Evolutionary conservation across 495 filamentous ascomycete genomes (phyloP).

Genomic region (Clavariopsis aquatica): DNA sequence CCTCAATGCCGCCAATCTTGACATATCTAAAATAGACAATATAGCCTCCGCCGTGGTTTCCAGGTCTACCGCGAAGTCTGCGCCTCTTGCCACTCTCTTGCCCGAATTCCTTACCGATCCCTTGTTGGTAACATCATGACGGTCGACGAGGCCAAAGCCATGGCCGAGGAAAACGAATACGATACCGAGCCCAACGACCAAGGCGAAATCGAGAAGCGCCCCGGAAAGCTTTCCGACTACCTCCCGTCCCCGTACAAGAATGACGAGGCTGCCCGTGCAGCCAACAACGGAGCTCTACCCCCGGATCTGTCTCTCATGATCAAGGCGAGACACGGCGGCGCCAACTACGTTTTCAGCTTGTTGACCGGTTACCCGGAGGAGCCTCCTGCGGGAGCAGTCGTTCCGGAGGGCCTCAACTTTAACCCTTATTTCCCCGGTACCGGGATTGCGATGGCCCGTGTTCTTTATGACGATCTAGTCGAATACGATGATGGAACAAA

Average conservation of each 20-base stretch:
- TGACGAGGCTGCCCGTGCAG: slow-evolving; percentile 95
- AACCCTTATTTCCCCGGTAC: slow-evolving; percentile 99
- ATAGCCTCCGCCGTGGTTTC: slow-evolving; percentile 96
- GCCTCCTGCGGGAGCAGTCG: slow-evolving; percentile 78
- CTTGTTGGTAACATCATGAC: slow-evolving; percentile 92
- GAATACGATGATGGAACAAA: slow-evolving; percentile 98
- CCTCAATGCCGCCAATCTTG: slow-evolving; percentile 9
- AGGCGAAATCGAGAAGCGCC: slow-evolving; percentile 96
- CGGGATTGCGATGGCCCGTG: slow-evolving; percentile 98
- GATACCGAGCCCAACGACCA: slow-evolving; percentile 97
- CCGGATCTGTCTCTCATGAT: slow-evolving; percentile 97
- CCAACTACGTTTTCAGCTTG: slow-evolving; percentile 96
- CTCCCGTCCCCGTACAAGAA: slow-evolving; percentile 95
- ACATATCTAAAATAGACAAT: slow-evolving; percentile 39
- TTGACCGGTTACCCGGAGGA: slow-evolving; percentile 99
- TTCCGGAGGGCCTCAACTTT: slow-evolving; percentile 92
- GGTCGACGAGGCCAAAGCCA: slow-evolving; percentile 93
- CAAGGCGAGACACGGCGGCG: slow-evolving; percentile 96
- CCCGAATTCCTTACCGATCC: slow-evolving; percentile 87
- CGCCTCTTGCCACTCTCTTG: slow-evolving; percentile 93
- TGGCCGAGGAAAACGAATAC: slow-evolving; percentile 98
- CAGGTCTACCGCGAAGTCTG: slow-evolving; percentile 99
- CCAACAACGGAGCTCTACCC: slow-evolving; percentile 96
- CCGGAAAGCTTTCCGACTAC: slow-evolving; percentile 97
- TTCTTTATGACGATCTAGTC: slow-evolving; percentile 94